Conservation (phyloP, 2,329 filamentous ascomycete species). For the Colletotrichum filicis region DNA sequence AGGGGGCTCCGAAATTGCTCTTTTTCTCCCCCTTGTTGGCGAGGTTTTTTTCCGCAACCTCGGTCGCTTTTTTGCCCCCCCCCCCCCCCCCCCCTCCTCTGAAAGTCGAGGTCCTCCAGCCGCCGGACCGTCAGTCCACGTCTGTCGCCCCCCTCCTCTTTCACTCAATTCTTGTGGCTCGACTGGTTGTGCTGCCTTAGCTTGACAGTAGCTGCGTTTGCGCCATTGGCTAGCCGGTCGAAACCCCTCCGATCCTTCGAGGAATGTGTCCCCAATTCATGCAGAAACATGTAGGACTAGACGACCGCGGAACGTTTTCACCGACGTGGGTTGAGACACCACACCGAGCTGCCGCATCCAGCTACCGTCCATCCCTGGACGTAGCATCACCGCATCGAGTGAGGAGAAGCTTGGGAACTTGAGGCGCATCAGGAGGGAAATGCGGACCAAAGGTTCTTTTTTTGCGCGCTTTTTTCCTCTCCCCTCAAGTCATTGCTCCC, state of each 20-base stretch:
- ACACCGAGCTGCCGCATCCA: not conserved
- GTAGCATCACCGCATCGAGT: not conserved
- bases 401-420: not conserved
- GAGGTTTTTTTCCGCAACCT: too few species aligned
- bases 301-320: not conserved
- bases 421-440: not conserved
- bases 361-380: not conserved
- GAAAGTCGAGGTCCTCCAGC: not conserved
- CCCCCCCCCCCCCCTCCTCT: not conserved
- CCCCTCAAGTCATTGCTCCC: not conserved
- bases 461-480: not conserved
- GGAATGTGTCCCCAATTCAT: not conserved
- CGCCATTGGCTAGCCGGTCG: not conserved
- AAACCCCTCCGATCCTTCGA: not conserved
- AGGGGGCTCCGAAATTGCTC: too few species aligned
- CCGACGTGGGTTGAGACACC: not conserved
- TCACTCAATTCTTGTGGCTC: not conserved
- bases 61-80: too few species aligned
- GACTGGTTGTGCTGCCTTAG: not conserved
- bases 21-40: too few species aligned
- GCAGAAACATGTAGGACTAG: not conserved
- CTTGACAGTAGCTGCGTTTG: not conserved
- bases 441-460: not conserved
- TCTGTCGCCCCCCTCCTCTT: not conserved
- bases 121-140: not conserved